phyloP scores from a whole-genome alignment of 2,329 filamentous ascomycete genomes.

The Ploettnerulaceae sp. region DNA sequence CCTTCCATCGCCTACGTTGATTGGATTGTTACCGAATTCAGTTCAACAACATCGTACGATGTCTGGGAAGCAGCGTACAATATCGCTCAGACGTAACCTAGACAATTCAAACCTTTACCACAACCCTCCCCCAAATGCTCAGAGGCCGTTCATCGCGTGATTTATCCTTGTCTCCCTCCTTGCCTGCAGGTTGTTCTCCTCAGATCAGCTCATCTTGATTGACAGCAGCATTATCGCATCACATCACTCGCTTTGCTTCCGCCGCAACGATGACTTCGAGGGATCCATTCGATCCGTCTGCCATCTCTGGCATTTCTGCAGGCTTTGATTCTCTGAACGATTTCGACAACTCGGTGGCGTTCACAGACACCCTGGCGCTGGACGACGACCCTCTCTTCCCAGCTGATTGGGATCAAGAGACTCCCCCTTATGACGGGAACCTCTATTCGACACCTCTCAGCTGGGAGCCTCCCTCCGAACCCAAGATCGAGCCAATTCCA shows the following conservation, averaged over 20 bases:
- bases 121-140: neutral
- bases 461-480: constrained; percentile 30
- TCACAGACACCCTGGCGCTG: constrained; percentile 25
- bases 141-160: constrained; percentile 6
- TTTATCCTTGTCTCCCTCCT: constrained; percentile 11
- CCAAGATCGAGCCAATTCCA: constrained; percentile 25
- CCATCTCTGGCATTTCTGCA: constrained; percentile 26
- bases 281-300: constrained; percentile 25
- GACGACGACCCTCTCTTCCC: constrained; percentile 30
- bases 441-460: constrained; percentile 33
- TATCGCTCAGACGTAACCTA: constrained; percentile 6
- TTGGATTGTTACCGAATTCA: too few species aligned
- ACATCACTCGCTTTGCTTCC: neutral
- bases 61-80: constrained; percentile 2
- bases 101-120: constrained; percentile 10
- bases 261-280: constrained; percentile 21
- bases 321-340: constrained; percentile 22
- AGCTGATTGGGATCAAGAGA: constrained; percentile 29
- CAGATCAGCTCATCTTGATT: constrained; percentile 7
- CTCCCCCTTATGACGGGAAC: constrained; percentile 30
- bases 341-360: constrained; percentile 25
- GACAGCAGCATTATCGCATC: neutral
- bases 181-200: constrained; percentile 1
- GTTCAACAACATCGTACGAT: constrained; percentile 9
- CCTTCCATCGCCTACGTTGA: too few species aligned